These are phyloP conservation scores for Favolaschia claudopus DNA, from an alignment of 768 basidiomycete species.

Conservation along the genomic window DNA sequence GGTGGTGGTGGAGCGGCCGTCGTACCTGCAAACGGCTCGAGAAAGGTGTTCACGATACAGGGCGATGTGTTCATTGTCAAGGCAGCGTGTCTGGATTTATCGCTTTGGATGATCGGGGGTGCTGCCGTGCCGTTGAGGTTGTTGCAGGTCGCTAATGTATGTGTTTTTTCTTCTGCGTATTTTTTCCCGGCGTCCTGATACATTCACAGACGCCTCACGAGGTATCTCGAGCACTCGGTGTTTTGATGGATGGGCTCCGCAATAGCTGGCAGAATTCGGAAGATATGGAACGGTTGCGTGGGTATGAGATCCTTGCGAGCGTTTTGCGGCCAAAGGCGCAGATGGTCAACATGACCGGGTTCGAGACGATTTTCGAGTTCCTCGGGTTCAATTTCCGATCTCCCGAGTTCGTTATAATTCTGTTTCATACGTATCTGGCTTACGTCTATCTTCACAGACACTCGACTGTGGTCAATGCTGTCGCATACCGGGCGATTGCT, in stretches of 20 bases:
- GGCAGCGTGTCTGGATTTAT: constrained; percentile 71
- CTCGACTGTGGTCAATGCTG: constrained; percentile 83
- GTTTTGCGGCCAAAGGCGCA: constrained; percentile 76
- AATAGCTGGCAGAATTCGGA: constrained; percentile 94
- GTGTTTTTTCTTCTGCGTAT: constrained; percentile 24
- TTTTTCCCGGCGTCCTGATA: not conserved
- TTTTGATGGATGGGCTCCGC: constrained; percentile 79
- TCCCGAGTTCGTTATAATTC: constrained; percentile 68
- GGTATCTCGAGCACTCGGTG: constrained; percentile 72
- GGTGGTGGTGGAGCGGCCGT: too few species aligned
- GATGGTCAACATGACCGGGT: constrained; percentile 80
- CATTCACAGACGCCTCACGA: constrained; percentile 72
- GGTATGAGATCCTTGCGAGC: constrained; percentile 85
- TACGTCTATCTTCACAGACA: constrained; percentile 49
- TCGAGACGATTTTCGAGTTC: constrained; percentile 86
- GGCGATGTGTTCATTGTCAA: constrained; percentile 71
- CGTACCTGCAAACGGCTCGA: constrained; percentile 23
- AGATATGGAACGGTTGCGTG: constrained; percentile 90
- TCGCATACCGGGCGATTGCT: constrained; percentile 84
- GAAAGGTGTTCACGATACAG: constrained; percentile 34
- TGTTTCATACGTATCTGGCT: not conserved
- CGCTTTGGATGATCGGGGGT: constrained; percentile 86
- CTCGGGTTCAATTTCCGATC: constrained; percentile 84
- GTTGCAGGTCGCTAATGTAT: constrained; percentile 78
- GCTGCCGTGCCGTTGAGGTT: constrained; percentile 75